Base-by-base conservation (phyloP, 176 grass and related monocot species). In the Stipa capillata region DNA sequence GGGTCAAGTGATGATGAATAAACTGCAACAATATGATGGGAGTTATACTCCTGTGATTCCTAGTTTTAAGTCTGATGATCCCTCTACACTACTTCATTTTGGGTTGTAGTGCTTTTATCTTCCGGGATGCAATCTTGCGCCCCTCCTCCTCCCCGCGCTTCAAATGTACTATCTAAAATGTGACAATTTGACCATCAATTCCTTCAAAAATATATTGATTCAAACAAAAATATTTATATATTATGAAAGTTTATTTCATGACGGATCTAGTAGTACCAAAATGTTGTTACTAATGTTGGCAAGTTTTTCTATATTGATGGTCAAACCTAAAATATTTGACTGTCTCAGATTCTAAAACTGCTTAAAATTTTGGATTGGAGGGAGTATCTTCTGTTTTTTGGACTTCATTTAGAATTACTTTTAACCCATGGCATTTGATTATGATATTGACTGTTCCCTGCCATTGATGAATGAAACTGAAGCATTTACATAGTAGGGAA, bases 11-110 rank as follows among this genome's bases (percentile, higher is more conserved):
- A 89, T 31, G 76, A 89, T 31, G 5, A 42, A 69, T 52, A 27
- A 80, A 88, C 86, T 76, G 87, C 87, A 89, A 89, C 82, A 89
- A 85, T 76, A 89, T 85, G 82, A 76, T 53, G 24, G 36, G 40
- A 48, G 64, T 41, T 24, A 3, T 8, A 3, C 44, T 78, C 65
- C 66, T 11, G 0, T 84, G 81, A 79, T 88, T 79, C 8, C 13
- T 17, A 69, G 15, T 68, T 79, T 88, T n/a, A 73, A 73, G 58
- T 88, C 68, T 79, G 86, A 88, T 78, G 80, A 74, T 9, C 50
- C n/a, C 13, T 61, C 2, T 17, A 23, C 27, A 40, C 29, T 29
- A 0, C n/a, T n/a, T n/a, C 29, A 7, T 28, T 31, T 7, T n/a
- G n/a, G n/a, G n/a, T n/a, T n/a, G n/a, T n/a, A n/a, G n/a, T n/a